These are phyloP conservation scores for Chrysophaeum taylorii DNA, from an alignment of 352 stramenopile genomes.

Conservation along the genomic window DNA sequence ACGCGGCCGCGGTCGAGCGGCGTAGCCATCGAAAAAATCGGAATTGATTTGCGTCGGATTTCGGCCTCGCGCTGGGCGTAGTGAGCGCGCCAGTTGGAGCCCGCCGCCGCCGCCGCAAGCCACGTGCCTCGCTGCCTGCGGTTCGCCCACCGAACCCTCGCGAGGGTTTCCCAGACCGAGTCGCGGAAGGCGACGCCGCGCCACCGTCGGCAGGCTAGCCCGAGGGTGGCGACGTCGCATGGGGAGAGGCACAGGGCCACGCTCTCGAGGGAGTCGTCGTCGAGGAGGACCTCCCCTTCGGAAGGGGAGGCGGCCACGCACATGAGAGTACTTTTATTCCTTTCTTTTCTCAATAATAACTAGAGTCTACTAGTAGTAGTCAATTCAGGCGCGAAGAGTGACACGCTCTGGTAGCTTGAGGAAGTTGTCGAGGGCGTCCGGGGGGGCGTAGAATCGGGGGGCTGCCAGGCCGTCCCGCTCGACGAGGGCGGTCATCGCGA, in stretches of 20 bases:
- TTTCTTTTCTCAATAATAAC: too few relatives aligned
- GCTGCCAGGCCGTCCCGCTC: not conserved
- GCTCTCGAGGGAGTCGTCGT: not conserved
- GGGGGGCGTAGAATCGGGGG: not conserved
- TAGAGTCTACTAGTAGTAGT: too few relatives aligned
- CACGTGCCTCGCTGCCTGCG: not conserved
- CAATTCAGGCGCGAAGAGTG: too few relatives aligned
- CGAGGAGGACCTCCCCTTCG: too few relatives aligned
- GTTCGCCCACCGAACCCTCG: not conserved
- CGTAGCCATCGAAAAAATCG: not conserved
- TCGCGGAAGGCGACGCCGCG: not conserved
- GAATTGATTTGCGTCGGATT: not conserved
- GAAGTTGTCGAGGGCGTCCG: too few relatives aligned
- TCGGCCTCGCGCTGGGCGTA: not conserved
- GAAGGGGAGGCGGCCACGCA: too few relatives aligned
- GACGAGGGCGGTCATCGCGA: not conserved
- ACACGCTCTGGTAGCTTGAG: too few relatives aligned
- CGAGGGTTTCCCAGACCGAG: not conserved
- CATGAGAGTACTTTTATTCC: too few relatives aligned
- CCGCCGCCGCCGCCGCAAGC: not conserved
- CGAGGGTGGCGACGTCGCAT: not conserved
- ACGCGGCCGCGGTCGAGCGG: not conserved
- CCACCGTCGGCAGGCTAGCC: not conserved
- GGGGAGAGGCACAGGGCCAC: not conserved
- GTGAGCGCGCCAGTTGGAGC: not conserved